Percentiles rank a stretch among this genome's conserved stretches.
These are phyloP conservation scores for Dalbergia oliveri DNA, from an alignment of 306 rosid genomes.

Conservation along the genomic window DNA sequence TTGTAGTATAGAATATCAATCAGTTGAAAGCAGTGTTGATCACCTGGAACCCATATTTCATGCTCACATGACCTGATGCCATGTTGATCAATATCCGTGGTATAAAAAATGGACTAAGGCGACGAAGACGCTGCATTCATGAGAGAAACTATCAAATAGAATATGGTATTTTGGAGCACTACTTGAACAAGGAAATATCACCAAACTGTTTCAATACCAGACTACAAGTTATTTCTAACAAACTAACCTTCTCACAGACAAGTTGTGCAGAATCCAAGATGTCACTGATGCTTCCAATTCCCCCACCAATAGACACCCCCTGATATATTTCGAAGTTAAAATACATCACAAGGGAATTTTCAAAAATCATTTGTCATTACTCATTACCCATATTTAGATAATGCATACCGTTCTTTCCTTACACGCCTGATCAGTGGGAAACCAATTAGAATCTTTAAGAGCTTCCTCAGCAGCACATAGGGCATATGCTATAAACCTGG, in stretches of 20 bases:
- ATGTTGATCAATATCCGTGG: conserved; percentile 93
- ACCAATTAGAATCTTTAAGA: conserved; percentile 87
- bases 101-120: conserved; percentile 96
- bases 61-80: conserved; percentile 99
- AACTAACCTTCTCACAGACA: conserved; percentile 84
- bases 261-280: conserved; percentile 84
- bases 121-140: conserved; percentile 77
- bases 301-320: conserved; percentile 98
- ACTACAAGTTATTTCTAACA: conserved; percentile 8
- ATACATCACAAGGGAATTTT: conserved; percentile 35
- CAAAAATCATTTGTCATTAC: conserved; percentile 28
- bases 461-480: conserved; percentile 97
- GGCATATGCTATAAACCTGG: conserved; percentile 95
- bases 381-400: conserved; percentile 35
- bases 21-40: conserved; percentile 22
- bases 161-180: conserved; percentile 27
- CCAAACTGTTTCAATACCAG: conserved; percentile 8
- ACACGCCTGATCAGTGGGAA: conserved; percentile 73
- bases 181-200: conserved; percentile 20
- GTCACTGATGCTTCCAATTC: conserved; percentile 91
- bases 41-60: conserved; percentile 98
- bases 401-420: conserved; percentile 84
- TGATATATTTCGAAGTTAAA: conserved; percentile 54
- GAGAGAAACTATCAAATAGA: conserved; percentile 28
- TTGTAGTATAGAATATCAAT: conserved; percentile 36